Evolutionary conservation across 1,284 basidiomycete species (phyloP).

Genomic region (Mycosarcoma mackinlayi): DNA sequence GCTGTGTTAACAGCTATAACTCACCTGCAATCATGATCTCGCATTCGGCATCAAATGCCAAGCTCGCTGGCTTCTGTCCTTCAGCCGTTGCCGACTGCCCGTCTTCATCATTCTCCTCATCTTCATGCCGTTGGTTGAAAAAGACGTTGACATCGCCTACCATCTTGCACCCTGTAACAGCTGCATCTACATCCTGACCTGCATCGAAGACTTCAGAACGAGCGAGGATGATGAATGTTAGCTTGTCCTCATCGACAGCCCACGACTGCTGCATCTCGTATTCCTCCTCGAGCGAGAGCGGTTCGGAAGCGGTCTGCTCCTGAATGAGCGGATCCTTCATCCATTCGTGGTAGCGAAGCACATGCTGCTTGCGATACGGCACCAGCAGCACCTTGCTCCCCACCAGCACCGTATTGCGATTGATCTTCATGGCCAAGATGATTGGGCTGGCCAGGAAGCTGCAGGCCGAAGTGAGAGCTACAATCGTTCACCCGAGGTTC

Average conservation of each 20-base stretch:
- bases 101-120: slow-evolving; percentile 65
- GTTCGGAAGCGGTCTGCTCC: slow-evolving; percentile 85
- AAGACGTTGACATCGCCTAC: slow-evolving; percentile 94
- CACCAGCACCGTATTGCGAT: slow-evolving; percentile 75
- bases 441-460: background rate
- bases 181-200: slow-evolving; percentile 8
- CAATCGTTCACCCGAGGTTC: background rate
- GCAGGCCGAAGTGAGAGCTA: background rate
- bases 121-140: slow-evolving; percentile 69
- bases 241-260: slow-evolving; percentile 87
- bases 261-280: slow-evolving; percentile 91
- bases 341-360: slow-evolving; percentile 81
- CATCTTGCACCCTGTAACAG: slow-evolving; percentile 72
- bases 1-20: slow-evolving; percentile 48
- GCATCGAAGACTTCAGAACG: background rate
- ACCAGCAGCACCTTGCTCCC: slow-evolving; percentile 77
- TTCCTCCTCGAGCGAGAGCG: slow-evolving; percentile 83
- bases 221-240: slow-evolving; percentile 88
- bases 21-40: slow-evolving; percentile 86
- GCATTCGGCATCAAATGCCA: slow-evolving; percentile 73
- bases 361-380: slow-evolving; percentile 72
- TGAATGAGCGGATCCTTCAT: slow-evolving; percentile 83
- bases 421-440: slow-evolving; percentile 73
- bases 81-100: background rate
- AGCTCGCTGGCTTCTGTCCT: too few species aligned